Percentiles rank a stretch among this genome's conserved stretches.
These are phyloP conservation scores for Candida schatavii DNA, from an alignment of 805 yeast genomes.

Conservation along the genomic window DNA sequence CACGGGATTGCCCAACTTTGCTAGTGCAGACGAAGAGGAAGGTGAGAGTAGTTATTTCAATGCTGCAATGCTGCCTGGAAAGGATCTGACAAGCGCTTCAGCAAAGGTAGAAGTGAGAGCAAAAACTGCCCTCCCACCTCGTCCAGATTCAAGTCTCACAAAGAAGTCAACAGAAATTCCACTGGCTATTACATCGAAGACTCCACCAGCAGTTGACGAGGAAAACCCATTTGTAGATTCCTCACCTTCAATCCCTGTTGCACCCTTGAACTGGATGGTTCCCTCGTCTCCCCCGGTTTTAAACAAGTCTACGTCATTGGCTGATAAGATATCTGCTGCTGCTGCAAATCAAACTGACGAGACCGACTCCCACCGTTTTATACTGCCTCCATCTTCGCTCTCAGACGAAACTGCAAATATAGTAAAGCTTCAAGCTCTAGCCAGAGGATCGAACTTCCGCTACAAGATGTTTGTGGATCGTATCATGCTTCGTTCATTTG, in stretches of 20 bases:
- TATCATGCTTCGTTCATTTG: conserved; percentile 58
- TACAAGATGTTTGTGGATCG: conserved; percentile 60
- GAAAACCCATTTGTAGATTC: conserved; percentile 4
- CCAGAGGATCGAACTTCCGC: conserved; percentile 67
- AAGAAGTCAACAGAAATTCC: background rate
- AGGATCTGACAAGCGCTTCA: no score
- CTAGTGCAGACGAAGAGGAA: conserved; percentile 34
- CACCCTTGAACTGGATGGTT: background rate
- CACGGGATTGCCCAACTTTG: conserved; percentile 72
- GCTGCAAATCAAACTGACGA: background rate
- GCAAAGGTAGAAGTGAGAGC: background rate
- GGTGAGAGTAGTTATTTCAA: conserved; percentile 22
- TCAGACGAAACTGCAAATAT: conserved; percentile 25
- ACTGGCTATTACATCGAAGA: background rate
- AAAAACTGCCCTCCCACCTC: background rate
- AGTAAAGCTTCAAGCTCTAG: conserved; percentile 60
- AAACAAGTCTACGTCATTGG: background rate
- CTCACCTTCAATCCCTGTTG: background rate
- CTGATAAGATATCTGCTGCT: no score
- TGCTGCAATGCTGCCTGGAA: conserved; percentile 2
- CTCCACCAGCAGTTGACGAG: background rate
- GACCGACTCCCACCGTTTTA: no score
- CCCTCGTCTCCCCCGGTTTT: background rate
- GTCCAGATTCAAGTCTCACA: background rate
- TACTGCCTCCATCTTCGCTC: background rate